phyloP scores from a whole-genome alignment of 2,329 filamentous ascomycete genomes.

The Meredithiella fracta region DNA sequence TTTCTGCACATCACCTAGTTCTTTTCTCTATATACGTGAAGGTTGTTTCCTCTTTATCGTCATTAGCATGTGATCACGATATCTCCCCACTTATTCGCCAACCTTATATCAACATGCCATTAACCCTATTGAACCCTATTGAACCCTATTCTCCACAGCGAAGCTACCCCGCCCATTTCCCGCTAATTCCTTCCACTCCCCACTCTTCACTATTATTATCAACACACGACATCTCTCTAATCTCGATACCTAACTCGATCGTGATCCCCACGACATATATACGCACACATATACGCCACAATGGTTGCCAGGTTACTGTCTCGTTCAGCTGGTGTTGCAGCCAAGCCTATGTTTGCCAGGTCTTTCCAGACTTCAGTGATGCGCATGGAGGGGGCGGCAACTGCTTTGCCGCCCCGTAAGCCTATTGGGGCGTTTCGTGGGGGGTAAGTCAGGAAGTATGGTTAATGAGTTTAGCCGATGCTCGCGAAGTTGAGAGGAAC shows the following conservation, averaged over 20 bases:
- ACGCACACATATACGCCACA: conserved; percentile 6
- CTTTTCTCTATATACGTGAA: neutral
- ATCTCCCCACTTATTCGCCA: neutral
- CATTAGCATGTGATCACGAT: neutral
- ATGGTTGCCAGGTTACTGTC: conserved; percentile 15
- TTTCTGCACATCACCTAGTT: neutral
- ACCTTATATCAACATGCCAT: neutral
- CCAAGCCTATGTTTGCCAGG: conserved; percentile 19
- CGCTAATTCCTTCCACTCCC: no score
- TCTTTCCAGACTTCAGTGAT: conserved; percentile 36
- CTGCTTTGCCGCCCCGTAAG: conserved; percentile 38
- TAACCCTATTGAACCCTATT: neutral
- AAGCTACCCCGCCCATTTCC: no score
- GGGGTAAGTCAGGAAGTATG: conserved; percentile 31
- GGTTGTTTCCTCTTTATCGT: neutral
- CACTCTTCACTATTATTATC: neutral
- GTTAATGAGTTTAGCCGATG: neutral
- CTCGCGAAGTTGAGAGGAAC: neutral
- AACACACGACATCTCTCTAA: neutral
- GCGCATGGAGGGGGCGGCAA: conserved; percentile 26
- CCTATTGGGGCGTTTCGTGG: conserved; percentile 45
- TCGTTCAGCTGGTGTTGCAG: conserved; percentile 18
- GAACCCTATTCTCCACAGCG: no score
- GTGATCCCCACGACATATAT: neutral
- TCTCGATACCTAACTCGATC: neutral